Base-by-base conservation (phyloP, 1,284 basidiomycete species). In the Tilletia setariae region DNA sequence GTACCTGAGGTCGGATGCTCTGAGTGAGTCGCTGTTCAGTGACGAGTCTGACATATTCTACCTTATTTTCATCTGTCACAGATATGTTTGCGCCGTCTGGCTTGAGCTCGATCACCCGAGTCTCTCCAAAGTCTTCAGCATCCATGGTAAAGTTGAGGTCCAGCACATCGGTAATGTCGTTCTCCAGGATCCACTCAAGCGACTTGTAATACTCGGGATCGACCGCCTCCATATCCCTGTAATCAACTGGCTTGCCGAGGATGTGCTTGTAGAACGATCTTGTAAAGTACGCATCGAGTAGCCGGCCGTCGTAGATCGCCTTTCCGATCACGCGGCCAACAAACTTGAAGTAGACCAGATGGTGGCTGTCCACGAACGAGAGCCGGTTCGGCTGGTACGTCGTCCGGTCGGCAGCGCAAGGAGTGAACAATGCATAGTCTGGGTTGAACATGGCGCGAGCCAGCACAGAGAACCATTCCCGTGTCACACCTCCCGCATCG, bases 401-500 rank as follows among this genome's bases (percentile, higher is more conserved):
- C 69, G 92, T 87, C 75, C 89, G 89, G 83, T 97, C 94, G 4
- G 93, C 94, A 0, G 76, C 78, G 64, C 74, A 97, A 11, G 95
- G 95, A 82, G 97, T 93, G 87, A 98, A 99, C 23, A 98, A 87
- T 6, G 93, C 94, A 78, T 98, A 97, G 84, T 96, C 93, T n/a
- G 96, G 94, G 82, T 99, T 94, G 84, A 99, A 98, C 91, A 99
- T 99, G 83, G 97, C 94, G 67, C 94, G 88, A 0, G 95, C 94
- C 23, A 99, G 88, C 67, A 97, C 95, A 77, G 94, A 92, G 89
- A 95, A 97, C 95, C 95, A 98, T 85, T 98, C 95, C 73, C 95
- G 88, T 1, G 96, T 97, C 51, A 98, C 93, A 78, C 96, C 96
- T 30, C 96, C 96, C 0, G 96, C 96, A 82, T 98, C 96, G 62